Evolutionary conservation across 2,329 filamentous ascomycete species (phyloP).

Genomic region (Cladosporium sp.): DNA sequence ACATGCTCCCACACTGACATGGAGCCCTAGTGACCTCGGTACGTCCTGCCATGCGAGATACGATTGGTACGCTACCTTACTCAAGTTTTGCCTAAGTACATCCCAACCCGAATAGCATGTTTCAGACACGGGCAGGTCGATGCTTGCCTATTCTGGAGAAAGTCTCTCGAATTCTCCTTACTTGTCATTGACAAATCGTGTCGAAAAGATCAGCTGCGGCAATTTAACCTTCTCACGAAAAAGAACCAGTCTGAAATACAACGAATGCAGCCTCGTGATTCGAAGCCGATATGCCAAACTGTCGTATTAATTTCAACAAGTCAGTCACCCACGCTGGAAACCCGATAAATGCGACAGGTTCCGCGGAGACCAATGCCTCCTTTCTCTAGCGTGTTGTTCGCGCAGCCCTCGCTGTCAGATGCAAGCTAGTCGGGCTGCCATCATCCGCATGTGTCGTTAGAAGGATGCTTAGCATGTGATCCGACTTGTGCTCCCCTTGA

Average conservation of each 20-base stretch:
- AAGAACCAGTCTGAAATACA: no score
- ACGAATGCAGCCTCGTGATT: background rate
- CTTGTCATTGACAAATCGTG: background rate
- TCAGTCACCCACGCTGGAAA: background rate
- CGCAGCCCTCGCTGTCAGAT: background rate
- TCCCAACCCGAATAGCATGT: slow-evolving; percentile 2
- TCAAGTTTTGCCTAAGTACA: background rate
- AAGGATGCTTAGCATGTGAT: background rate
- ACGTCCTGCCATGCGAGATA: background rate
- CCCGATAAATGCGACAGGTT: no score
- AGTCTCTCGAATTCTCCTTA: background rate
- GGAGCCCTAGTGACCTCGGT: background rate
- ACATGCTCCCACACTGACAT: no score
- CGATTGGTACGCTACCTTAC: background rate
- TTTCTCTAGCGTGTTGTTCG: background rate
- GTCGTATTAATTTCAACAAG: background rate
- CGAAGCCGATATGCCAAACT: background rate
- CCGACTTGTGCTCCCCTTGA: background rate
- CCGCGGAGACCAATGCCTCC: background rate
- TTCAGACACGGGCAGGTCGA: background rate
- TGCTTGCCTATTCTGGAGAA: background rate
- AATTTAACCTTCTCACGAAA: no score
- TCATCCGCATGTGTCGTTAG: background rate
- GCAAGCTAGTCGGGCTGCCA: background rate
- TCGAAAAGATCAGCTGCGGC: no score